Evolutionary conservation across 495 filamentous ascomycete genomes (phyloP).

Genomic region (Immersiella caudata): DNA sequence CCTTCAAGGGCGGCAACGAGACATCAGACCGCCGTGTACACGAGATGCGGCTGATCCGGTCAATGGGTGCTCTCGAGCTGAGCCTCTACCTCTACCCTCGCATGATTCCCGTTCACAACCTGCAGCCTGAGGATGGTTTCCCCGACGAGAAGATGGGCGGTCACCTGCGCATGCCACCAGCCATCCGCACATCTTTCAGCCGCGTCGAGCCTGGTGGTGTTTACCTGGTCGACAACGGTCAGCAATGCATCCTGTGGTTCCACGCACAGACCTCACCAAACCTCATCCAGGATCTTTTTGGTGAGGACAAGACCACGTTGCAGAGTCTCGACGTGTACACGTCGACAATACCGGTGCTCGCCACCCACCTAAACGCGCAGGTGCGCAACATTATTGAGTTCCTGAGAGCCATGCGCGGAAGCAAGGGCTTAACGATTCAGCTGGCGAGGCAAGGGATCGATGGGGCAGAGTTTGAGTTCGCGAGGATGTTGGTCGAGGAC

Average conservation of each 20-base stretch:
- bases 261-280: slow-evolving; percentile 77
- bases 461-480: slow-evolving; percentile 96
- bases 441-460: slow-evolving; percentile 91
- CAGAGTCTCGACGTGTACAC: slow-evolving; percentile 76
- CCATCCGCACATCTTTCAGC: slow-evolving; percentile 82
- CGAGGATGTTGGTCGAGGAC: slow-evolving; percentile 86
- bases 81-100: slow-evolving; percentile 94
- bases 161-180: slow-evolving; percentile 77
- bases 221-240: slow-evolving; percentile 98
- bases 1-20: slow-evolving; percentile 92
- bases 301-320: slow-evolving; percentile 70
- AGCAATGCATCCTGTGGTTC: slow-evolving; percentile 87
- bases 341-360: slow-evolving; percentile 73
- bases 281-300: slow-evolving; percentile 88
- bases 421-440: slow-evolving; percentile 86
- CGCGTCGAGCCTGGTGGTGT: slow-evolving; percentile 91
- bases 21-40: slow-evolving; percentile 89
- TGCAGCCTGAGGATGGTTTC: slow-evolving; percentile 86
- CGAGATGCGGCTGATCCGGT: slow-evolving; percentile 86
- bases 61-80: slow-evolving; percentile 81
- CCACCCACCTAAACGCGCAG: slow-evolving; percentile 94
- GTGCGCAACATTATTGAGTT: slow-evolving; percentile 92
- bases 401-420: slow-evolving; percentile 75
- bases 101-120: slow-evolving; percentile 88
- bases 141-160: slow-evolving; percentile 73